These are phyloP conservation scores for Verticillium zaregamsianum DNA, from an alignment of 2,329 filamentous ascomycete species.

Conservation along the genomic window DNA sequence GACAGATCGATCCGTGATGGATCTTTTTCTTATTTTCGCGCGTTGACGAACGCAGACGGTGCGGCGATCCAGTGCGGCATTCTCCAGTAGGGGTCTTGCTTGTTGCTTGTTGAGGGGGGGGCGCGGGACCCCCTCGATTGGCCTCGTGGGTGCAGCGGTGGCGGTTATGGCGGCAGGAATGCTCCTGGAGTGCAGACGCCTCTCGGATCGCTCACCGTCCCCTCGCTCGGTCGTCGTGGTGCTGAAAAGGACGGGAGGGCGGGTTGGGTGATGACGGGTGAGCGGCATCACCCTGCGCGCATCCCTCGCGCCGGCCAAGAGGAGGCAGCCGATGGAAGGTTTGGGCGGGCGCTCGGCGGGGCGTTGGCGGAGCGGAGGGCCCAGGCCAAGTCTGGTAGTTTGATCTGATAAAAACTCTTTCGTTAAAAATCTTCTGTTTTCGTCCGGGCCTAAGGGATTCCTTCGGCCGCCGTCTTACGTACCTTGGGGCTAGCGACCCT, in stretches of 20 bases:
- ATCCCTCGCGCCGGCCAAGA: too few species aligned
- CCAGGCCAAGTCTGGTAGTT: neutral
- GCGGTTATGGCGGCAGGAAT: neutral
- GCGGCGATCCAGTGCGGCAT: too few species aligned
- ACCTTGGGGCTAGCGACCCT: neutral
- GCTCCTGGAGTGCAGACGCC: neutral
- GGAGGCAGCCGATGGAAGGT: too few species aligned
- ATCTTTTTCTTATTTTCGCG: neutral
- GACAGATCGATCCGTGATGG: neutral
- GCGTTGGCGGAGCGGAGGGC: too few species aligned
- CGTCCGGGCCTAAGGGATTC: neutral
- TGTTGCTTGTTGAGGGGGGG: neutral
- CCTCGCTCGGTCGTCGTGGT: too few species aligned
- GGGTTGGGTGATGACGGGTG: too few species aligned
- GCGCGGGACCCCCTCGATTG: neutral
- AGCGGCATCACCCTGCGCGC: too few species aligned
- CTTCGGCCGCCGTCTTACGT: neutral
- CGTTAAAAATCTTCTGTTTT: neutral
- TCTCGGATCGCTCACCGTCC: neutral
- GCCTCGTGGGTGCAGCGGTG: neutral
- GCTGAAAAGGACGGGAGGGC: too few species aligned
- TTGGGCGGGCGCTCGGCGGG: too few species aligned
- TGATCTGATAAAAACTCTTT: neutral
- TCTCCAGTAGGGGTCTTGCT: too few species aligned
- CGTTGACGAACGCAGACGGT: neutral